These are phyloP conservation scores for Thalassiosira profunda DNA, from an alignment of 108 stramenopile species.

Conservation along the genomic window DNA sequence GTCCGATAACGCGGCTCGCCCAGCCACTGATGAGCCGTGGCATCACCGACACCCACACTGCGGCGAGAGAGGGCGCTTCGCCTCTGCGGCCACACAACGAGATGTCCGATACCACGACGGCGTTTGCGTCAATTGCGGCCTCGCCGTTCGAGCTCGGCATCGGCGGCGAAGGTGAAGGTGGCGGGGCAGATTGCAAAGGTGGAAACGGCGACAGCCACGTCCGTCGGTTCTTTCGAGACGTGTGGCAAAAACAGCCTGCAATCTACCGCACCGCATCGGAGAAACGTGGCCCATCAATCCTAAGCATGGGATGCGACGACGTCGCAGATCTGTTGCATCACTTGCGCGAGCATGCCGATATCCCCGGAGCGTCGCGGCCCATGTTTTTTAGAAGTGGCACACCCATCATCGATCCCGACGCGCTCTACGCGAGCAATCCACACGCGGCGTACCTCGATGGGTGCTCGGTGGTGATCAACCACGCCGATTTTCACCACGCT, in stretches of 20 bases:
- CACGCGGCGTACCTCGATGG: constrained; percentile 80
- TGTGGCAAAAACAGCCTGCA: constrained; percentile 49
- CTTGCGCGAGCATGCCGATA: constrained; percentile 20
- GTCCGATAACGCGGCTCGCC: no score
- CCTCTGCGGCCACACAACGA: no score
- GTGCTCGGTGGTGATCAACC: constrained; percentile 81
- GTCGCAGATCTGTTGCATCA: constrained; percentile 50
- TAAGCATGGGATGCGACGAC: constrained; percentile 53
- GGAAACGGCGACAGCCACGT: not conserved
- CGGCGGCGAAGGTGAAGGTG: not conserved
- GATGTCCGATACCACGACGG: no score
- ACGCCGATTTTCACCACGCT: constrained; percentile 63
- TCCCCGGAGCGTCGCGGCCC: constrained; percentile 29
- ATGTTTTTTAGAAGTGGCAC: constrained; percentile 60
- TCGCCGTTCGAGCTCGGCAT: constrained; percentile 17
- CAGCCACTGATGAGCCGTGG: no score
- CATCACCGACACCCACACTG: no score
- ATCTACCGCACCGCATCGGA: constrained; percentile 23
- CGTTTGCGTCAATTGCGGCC: constrained; percentile 9
- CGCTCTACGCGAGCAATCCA: constrained; percentile 54
- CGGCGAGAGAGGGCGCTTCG: no score
- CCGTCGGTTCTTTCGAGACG: constrained; percentile 35
- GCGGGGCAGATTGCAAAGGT: not conserved
- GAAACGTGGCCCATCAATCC: constrained; percentile 13
- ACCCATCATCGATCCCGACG: constrained; percentile 37